Evolutionary conservation across 306 rosid genomes (phyloP), one percentile per base, ranked within the genome.

Genomic region (Lithocarpus polystachyus): DNA sequence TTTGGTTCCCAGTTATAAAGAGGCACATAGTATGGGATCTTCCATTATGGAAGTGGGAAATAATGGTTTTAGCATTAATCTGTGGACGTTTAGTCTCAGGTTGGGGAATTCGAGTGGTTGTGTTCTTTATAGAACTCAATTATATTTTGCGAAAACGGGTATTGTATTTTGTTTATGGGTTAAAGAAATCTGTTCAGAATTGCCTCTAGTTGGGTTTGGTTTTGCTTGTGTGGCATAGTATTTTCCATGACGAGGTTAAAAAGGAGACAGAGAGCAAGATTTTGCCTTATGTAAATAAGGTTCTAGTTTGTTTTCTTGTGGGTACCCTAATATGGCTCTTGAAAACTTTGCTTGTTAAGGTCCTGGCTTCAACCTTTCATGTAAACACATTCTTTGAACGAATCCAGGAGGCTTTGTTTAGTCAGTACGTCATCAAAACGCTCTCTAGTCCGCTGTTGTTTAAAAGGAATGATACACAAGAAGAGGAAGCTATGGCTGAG

Each of bases 41-140:
- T 87, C 89, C 87, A 14, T 65, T 81, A 23, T 84, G 90, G 90
- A 87, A 87, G 73, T 87, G 89, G 89, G 89, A 81, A 10, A 35
- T 83, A 11, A 23, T 82, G 76, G 82, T 83, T 52, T 71, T 87
- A 68, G 87, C 84, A 1, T 57, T 83, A 45, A 84, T 78, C 54
- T 87, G 79, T 72, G 89, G 89, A 3, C 84, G 80, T 43, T 74
- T 87, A 57, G 80, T 83, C 76, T 87, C 89, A 6, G 85, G 83
- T 72, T 83, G 85, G 87, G 85, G 52, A 18, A 68, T 86, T 74
- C 79, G 85, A 59, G 54, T 83, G 69, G 57, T 78, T 43, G 89
- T 81, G 81, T 74, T 77, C 37, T 55, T 78, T 59, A 71, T 83
- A 29, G 89, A 86, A 75, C 69, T 81, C 5, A 81, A 78, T 80